Base-by-base conservation (phyloP, 441 rosid genomes). In the Pelargonium exstipulatum region DNA sequence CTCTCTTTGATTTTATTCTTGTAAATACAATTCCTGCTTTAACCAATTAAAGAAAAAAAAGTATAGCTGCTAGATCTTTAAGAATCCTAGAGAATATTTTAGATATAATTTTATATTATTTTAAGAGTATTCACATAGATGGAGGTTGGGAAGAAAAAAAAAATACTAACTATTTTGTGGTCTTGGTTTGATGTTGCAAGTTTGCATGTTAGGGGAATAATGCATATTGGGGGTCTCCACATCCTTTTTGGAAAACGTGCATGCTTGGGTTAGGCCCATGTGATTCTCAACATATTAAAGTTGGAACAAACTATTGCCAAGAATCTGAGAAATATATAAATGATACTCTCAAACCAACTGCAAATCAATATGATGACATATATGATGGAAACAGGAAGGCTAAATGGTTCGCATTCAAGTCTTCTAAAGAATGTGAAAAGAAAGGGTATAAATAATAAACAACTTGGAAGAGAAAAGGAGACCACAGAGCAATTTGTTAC, bases 61-160 rank as follows among this genome's bases (percentile, higher is more conserved):
- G 55, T 49, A 49, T 49, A 49, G 17, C 4, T 69, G 73, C 20
- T 70, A 45, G 64, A 81, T 86, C 81, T 80, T 65, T 67, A 67
- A 71, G 81, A 74, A 76, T 76, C 81, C 73, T 46, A 74, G 71
- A 80, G 77, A 69, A 78, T 76, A 78, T 74, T 66, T 70, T 26
- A 73, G 70, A 70, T 70, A 63, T 69, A 65, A 70, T 74, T 67
- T 20, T 65, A 26, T 71, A 58, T 63, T 70, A 64, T 70, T 72
- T 69, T 43, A 61, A 62, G 71, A 66, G 70, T 49, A 49, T 3
- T 49, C 13, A 49, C 55, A 13, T 16, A 49, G 17, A 49, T 18
- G 74, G 72, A 46, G 58, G 69, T 70, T 70, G 74, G 67, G 29
- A 24, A 24, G 29, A 24, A 24, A 24, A 22, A 24, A 63, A 66